Evolutionary conservation across 2,329 filamentous ascomycete species (phyloP), one percentile per base, ranked within the genome.

Genomic region (Juglanconis juglandina): DNA sequence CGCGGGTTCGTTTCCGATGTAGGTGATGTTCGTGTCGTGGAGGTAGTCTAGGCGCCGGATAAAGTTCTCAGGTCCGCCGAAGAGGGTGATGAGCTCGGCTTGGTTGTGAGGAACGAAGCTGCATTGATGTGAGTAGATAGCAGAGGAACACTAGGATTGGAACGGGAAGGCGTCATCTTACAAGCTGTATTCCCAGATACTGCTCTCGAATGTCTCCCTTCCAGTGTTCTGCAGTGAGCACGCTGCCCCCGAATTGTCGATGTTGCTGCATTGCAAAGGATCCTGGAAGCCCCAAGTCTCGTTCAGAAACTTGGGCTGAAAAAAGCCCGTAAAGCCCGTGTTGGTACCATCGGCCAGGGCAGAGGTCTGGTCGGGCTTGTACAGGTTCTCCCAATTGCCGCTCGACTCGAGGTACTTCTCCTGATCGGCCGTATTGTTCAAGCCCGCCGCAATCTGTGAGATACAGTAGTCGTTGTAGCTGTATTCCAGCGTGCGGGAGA

Each of bases 381-480:
- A 90, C 62, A 91, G 76, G 60, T 89, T 89, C 62, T 78, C 75
- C 89, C 89, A 92, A 69, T 90, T 87, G 1, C 75, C 76, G 56
- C 86, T 84, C 0, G 85, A 81, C 0, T 71, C 71, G 0, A 82
- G 68, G 62, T 91, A 92, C 68, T 82, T 87, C 54, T 82, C 77
- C 32, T 79, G 76, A 53, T 89, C 88, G 0, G 69, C 73, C 3
- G 76, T 75, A 11, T 82, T 78, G 1, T 83, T 84, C 44, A 90
- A 70, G 0, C 74, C 77, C 9, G 78, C 77, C 0, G 88, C 87
- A 59, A 91, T 82, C 51, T 85, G 77, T 0, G 85, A 78, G 58
- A 90, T 86, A 64, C 84, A 86, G 67, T 85, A 93, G 73, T 92
- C 90, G 64, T 92, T 86, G 72, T 92, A 92, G 6, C 87, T 84